A percentile compares a stretch with the other conserved stretches of the same genome.
phyloP scores from a whole-genome alignment of 2,329 filamentous ascomycete species.

The Xylaria digitata region DNA sequence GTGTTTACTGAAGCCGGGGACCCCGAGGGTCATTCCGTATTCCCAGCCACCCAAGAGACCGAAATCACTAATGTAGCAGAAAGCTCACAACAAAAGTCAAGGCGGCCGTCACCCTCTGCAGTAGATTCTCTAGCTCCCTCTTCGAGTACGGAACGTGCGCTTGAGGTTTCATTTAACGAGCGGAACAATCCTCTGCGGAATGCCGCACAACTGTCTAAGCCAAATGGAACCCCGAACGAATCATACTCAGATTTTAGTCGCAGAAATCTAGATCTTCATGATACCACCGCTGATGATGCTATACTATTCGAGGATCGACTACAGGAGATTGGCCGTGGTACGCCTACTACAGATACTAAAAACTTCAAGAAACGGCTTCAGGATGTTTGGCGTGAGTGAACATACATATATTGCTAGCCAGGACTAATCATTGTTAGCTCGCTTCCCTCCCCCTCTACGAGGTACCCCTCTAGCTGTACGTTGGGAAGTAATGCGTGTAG shows the following conservation, averaged over 20 bases:
- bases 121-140: constrained; percentile 42
- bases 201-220: constrained; percentile 14
- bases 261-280: constrained; percentile 16
- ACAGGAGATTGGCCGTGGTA: constrained; percentile 44
- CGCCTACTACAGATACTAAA: background rate
- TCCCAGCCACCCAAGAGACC: constrained; percentile 46
- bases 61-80: constrained; percentile 52
- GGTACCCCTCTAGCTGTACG: constrained; percentile 60
- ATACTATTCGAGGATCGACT: constrained; percentile 40
- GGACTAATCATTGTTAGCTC: constrained; percentile 39
- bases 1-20: constrained; percentile 51
- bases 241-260: constrained; percentile 34
- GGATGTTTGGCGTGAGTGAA: constrained; percentile 48
- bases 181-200: constrained; percentile 32
- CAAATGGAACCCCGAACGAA: constrained; percentile 15
- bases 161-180: constrained; percentile 39
- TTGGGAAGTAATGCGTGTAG: constrained; percentile 65
- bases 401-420: background rate
- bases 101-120: constrained; percentile 35
- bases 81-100: constrained; percentile 42
- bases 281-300: background rate
- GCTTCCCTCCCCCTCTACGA: constrained; percentile 55
- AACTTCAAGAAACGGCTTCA: constrained; percentile 43
- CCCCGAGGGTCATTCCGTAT: constrained; percentile 29
- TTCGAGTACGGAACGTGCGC: constrained; percentile 44